Percentiles rank a stretch among this genome's conserved stretches.
phyloP scores from a whole-genome alignment of 2,329 filamentous ascomycete species.

The Xylariaceae sp. region DNA sequence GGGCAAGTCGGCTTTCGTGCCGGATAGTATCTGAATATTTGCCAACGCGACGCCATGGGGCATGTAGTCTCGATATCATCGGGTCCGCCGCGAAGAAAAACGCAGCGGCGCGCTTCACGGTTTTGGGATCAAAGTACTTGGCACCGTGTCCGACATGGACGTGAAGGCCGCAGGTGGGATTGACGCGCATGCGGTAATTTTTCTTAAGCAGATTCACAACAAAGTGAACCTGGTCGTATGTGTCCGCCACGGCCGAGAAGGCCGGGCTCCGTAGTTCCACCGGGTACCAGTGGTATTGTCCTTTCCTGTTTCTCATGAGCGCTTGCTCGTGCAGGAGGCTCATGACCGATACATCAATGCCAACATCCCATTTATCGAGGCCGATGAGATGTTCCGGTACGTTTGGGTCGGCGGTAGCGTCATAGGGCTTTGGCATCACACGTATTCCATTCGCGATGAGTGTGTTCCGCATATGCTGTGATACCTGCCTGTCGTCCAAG shows the following conservation, averaged over 20 bases:
- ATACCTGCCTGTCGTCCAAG: neutral
- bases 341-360: slow-evolving; percentile 6
- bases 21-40: slow-evolving; percentile 17
- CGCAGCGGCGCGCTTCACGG: slow-evolving; percentile 30
- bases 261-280: slow-evolving; percentile 35
- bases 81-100: slow-evolving; percentile 36
- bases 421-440: slow-evolving; percentile 1
- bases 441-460: slow-evolving; percentile 19
- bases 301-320: neutral
- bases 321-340: neutral
- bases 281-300: slow-evolving; percentile 23
- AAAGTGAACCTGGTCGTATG: slow-evolving; percentile 28
- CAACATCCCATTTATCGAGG: slow-evolving; percentile 20
- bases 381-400: slow-evolving; percentile 8
- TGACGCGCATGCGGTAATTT: slow-evolving; percentile 32
- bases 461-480: slow-evolving; percentile 15
- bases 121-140: slow-evolving; percentile 28
- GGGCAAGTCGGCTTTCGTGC: slow-evolving; percentile 17
- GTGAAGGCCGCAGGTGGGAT: slow-evolving; percentile 33
- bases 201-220: slow-evolving; percentile 33
- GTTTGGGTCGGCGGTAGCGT: neutral
- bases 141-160: slow-evolving; percentile 36
- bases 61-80: slow-evolving; percentile 34
- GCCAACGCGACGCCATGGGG: slow-evolving; percentile 29
- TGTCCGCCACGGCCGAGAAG: slow-evolving; percentile 28